Evolutionary conservation across 176 grass and related monocot genomes (phyloP), one percentile per base, ranked within the genome.

Genomic region (Zizania latifolia): DNA sequence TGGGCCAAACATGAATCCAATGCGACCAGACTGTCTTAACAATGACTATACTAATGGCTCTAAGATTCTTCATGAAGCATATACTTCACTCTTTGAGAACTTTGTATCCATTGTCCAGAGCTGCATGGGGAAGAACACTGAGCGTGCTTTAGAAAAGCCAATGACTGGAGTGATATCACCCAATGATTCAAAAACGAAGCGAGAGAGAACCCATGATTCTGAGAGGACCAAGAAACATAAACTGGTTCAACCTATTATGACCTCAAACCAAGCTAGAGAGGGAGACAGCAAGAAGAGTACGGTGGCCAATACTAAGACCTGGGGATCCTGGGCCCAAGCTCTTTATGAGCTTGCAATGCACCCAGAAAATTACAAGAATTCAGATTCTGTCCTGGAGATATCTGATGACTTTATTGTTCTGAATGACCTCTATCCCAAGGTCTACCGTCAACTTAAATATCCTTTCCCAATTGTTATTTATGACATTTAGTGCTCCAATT

Each of bases 1-100:
- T 0, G 91, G 94, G 33, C 91, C 94, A 68, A 98, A 98, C 83
- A 98, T 98, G 91, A 98, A 98, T 51, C 91, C 91, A 72, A 90
- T 92, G 83, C 87, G 91, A 32, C 91, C 88, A 71, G 82, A 98
- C 66, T 92, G 70, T 78, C 89, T 98, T 15, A 85, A 92, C 41
- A 94, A 92, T 88, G 84, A 98, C 72, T 98, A 98, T 78, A 78
- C 60, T 10, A 78, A 91, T 87, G 86, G 94, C 16, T 86, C 81
- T 88, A 89, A 88, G 46, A 79, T 94, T 86, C 94, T 94, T 64
- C 56, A 14, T 58, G 88, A 98, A 36, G 86, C 86, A 68, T 98
- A 94, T 70, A 78, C 17, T 71, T 98, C 89, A 50, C 84, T 98
- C 59, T 98, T 98, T 81, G 76, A 87, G 68, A 89, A 73, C 61